Evolutionary conservation across 176 grass and related monocot species (phyloP).

Genomic region (Zoysia japonica): DNA sequence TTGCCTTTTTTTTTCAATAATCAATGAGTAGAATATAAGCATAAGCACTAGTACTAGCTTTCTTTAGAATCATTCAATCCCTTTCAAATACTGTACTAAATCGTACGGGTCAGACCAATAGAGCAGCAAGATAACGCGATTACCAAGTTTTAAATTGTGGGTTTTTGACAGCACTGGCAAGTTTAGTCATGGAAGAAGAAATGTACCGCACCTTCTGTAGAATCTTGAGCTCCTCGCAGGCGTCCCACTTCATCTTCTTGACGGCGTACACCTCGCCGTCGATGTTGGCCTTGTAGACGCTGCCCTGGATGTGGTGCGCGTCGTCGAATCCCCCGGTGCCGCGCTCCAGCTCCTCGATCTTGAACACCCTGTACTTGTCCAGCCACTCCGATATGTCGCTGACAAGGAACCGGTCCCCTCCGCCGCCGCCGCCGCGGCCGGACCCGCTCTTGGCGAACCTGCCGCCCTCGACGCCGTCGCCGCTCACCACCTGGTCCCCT

Average conservation of each 20-base stretch:
- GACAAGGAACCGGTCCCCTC: conserved; percentile 52
- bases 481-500: conserved; percentile 27
- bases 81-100: background rate
- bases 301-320: conserved; percentile 64
- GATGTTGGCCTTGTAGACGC: conserved; percentile 82
- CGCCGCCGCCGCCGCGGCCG: conserved; percentile 23
- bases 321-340: conserved; percentile 67
- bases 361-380: conserved; percentile 94
- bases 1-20: background rate
- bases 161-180: background rate
- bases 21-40: background rate
- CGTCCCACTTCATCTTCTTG: conserved; percentile 99
- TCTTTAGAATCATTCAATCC: background rate
- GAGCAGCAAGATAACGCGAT: conserved; percentile 1
- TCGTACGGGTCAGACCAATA: background rate
- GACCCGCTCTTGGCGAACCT: conserved; percentile 39
- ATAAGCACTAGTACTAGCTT: background rate
- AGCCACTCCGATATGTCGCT: conserved; percentile 86
- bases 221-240: conserved; percentile 96
- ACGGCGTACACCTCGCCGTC: conserved; percentile 79
- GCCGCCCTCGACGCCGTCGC: conserved; percentile 27
- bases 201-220: conserved; percentile 73
- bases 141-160: no score
- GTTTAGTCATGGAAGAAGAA: background rate
- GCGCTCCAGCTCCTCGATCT: conserved; percentile 64